Percentiles rank a stretch among this genome's conserved stretches.
Conservation (phyloP, 179 eudicot species). For the Pouteria campechiana region DNA sequence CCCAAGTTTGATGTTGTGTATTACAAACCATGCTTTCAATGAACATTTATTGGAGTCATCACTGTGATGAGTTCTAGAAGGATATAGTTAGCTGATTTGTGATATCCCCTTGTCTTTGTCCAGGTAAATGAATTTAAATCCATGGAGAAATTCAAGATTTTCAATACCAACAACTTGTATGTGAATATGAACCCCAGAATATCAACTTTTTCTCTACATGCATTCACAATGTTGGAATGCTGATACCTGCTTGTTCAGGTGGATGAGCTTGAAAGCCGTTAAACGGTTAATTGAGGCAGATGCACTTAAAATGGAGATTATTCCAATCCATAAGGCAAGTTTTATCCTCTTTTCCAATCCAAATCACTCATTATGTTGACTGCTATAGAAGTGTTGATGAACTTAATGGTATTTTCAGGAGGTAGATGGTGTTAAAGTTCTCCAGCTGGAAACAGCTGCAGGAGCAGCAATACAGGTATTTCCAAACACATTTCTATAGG, state of each 20-base stretch:
- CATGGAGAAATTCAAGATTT: constrained; percentile 97
- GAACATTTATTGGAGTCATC: too few species aligned
- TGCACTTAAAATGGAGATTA: constrained; percentile 96
- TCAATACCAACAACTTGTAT: constrained; percentile 98
- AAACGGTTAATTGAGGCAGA: constrained; percentile 84
- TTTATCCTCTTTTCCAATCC: not conserved
- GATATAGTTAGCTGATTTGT: constrained; percentile 5
- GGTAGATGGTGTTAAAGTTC: constrained; percentile 90
- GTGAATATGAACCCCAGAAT: too few species aligned
- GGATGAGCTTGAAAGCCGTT: constrained; percentile 88
- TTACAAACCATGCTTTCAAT: too few species aligned
- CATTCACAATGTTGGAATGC: not conserved
- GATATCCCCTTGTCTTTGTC: constrained; percentile 7
- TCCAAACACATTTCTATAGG: too few species aligned
- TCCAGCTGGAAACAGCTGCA: constrained; percentile 98
- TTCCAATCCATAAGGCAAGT: constrained; percentile 94
- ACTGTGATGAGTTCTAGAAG: too few species aligned
- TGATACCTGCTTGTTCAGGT: constrained; percentile 34
- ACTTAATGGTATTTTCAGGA: constrained; percentile 43
- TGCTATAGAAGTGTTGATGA: constrained; percentile 2
- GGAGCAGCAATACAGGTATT: constrained; percentile 98
- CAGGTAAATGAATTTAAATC: constrained; percentile 97
- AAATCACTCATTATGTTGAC: too few species aligned
- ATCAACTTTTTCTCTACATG: not conserved
- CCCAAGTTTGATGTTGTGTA: too few species aligned